Conservation (phyloP, 1,284 basidiomycete species). For the Cryptococcus sp. region DNA sequence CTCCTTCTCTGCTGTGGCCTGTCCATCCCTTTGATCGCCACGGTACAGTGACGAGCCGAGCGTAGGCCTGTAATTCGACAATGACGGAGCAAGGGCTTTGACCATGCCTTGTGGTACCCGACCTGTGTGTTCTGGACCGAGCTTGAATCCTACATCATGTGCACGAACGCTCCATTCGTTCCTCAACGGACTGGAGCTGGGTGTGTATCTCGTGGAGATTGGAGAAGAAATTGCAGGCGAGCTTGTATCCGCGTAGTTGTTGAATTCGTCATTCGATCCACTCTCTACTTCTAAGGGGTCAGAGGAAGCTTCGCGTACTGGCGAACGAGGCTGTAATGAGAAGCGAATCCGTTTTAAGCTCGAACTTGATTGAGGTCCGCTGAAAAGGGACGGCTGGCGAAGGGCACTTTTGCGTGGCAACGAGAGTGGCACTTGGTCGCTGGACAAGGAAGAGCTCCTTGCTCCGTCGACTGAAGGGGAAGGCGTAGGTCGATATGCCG, state of each 20-base stretch:
- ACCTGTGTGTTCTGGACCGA: constrained; percentile 30
- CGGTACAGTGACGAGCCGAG: constrained; percentile 12
- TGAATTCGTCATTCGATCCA: constrained; percentile 10
- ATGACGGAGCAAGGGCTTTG: constrained; percentile 14
- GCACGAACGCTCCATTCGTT: constrained; percentile 27
- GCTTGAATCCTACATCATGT: constrained; percentile 24
- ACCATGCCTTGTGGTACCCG: constrained; percentile 22
- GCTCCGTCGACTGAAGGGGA: constrained; percentile 16
- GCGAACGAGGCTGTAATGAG: constrained; percentile 23
- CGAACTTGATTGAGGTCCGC: not conserved
- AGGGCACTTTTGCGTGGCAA: constrained; percentile 17
- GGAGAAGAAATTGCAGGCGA: constrained; percentile 7
- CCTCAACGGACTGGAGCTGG: constrained; percentile 14
- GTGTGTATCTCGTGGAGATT: not conserved
- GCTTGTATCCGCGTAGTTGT: not conserved
- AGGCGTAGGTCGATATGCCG: constrained; percentile 14
- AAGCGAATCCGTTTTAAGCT: constrained; percentile 25
- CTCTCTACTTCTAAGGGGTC: constrained; percentile 8
- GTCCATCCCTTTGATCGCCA: not conserved
- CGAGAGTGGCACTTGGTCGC: constrained; percentile 7
- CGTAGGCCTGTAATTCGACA: constrained; percentile 5
- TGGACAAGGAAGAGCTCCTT: constrained; percentile 15
- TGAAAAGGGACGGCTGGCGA: constrained; percentile 15
- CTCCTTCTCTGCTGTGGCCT: not conserved
- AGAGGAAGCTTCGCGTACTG: constrained; percentile 10